A percentile compares a stretch with the other conserved stretches of the same genome.
Evolutionary conservation across 768 basidiomycete genomes (phyloP).

Genomic region (Dacryopinax spathularia): DNA sequence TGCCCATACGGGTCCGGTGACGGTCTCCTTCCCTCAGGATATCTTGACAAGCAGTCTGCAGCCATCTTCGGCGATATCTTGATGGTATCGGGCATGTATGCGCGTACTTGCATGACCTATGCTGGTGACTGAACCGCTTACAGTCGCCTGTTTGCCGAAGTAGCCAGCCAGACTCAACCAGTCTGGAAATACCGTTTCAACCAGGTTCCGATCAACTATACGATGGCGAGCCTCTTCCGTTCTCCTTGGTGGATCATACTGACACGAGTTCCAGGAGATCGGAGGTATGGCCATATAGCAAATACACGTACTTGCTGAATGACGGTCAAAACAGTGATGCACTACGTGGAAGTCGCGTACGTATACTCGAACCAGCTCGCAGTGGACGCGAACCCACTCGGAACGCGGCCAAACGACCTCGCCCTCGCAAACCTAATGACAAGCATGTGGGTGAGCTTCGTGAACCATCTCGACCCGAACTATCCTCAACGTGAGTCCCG

Average conservation of each 20-base stretch:
- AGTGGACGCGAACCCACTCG: neutral
- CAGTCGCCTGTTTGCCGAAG: neutral
- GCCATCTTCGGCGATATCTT: neutral
- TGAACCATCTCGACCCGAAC: conserved; percentile 1
- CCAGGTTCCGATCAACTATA: neutral
- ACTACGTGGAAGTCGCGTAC: conserved; percentile 1
- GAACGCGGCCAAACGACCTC: conserved; percentile 1
- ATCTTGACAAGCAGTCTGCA: neutral
- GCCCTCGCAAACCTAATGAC: neutral
- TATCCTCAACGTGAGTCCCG: neutral
- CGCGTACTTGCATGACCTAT: no score
- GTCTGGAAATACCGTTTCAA: neutral
- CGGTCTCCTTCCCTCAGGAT: neutral
- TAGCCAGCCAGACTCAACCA: neutral
- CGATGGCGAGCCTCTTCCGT: neutral
- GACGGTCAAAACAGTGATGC: neutral
- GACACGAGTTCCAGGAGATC: neutral
- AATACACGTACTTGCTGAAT: neutral
- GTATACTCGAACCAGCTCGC: neutral
- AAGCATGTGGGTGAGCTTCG: neutral
- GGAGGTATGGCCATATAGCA: neutral
- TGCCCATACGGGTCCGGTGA: conserved; percentile 1
- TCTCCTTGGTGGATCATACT: neutral
- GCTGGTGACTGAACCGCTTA: neutral
- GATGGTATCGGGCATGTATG: neutral